A percentile compares a stretch with the other conserved stretches of the same genome.
Conservation (phyloP, 768 basidiomycete genomes). For the Amyloporia xantha region DNA sequence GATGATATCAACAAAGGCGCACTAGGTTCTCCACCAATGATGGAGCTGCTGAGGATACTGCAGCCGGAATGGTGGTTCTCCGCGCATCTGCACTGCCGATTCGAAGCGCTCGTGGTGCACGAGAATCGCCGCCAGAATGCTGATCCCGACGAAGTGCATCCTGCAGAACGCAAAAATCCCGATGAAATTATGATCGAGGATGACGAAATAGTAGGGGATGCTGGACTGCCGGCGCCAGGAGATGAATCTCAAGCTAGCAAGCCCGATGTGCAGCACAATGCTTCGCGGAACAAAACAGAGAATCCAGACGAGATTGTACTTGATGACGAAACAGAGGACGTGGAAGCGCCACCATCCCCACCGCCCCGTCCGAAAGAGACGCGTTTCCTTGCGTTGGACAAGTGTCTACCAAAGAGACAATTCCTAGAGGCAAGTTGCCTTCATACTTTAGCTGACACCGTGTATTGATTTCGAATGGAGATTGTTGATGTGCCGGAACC, state of each 20-base stretch:
- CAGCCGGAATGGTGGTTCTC: constrained; percentile 88
- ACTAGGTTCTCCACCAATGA: constrained; percentile 84
- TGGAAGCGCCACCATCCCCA: constrained; percentile 30
- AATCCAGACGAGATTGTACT: constrained; percentile 50
- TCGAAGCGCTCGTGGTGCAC: constrained; percentile 63
- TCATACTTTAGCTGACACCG: not conserved
- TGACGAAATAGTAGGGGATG: constrained; percentile 16
- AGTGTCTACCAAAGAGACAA: constrained; percentile 66
- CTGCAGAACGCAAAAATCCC: constrained; percentile 21
- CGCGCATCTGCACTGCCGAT: constrained; percentile 86
- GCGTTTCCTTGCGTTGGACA: constrained; percentile 84
- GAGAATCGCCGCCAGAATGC: not conserved
- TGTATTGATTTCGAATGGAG: constrained; percentile 29
- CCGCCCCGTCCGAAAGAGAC: constrained; percentile 39
- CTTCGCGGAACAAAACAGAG: too few species aligned
- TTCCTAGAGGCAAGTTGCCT: constrained; percentile 65
- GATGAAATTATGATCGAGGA: constrained; percentile 37
- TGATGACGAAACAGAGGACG: constrained; percentile 40
- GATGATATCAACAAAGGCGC: constrained; percentile 59
- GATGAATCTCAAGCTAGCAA: not conserved
- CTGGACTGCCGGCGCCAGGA: not conserved
- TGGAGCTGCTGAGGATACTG: constrained; percentile 65
- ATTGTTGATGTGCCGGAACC: constrained; percentile 55
- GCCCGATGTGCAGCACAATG: too few species aligned
- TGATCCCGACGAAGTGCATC: not conserved